Base-by-base conservation (phyloP, 495 filamentous ascomycete genomes). In the Neurospora tetraspora region DNA sequence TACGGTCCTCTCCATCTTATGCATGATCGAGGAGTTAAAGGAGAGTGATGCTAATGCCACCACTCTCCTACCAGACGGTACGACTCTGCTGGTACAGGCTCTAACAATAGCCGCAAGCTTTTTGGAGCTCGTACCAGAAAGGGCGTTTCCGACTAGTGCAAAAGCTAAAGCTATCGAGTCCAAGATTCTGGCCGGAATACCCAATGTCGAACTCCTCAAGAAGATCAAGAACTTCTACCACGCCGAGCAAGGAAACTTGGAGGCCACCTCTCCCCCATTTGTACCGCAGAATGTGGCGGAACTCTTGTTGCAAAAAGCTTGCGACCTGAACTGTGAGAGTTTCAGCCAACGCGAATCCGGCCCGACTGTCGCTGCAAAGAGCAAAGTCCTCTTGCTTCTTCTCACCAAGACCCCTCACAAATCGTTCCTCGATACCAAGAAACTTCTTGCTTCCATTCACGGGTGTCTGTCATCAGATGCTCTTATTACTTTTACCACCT, bases 91-190 rank as follows among this genome's bases (percentile, higher is more conserved):
- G 37, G 78, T 76, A 20, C 80, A 83, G 61, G 87, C 85, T 2
- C 81, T 92, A 45, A 82, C 81, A 34, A 85, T 91, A 71, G 85
- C 84, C 2, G 81, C 83, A 36, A 83, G 85, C 69, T 75, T 93
- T 40, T 80, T 91, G 43, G 88, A 90, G 5, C 80, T 94, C 27
- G 84, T 94, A 16, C 92, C 92, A 16, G 90, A 92, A 72, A 84
- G 90, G 72, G 88, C 89, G 11, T 94, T 96, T 76, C 83, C 85
- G 39, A 80, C 74, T n/a, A 73, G 74, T 43, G 74, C 77, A 14
- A 72, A 45, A 71, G 74, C 39, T 71, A 77, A 80, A 78, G 68
- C 77, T 20, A 71, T 75, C 27, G 74, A 75, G 20, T 76, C 79
- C 10, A 81, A 83, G 36, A 59, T 76, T 14, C 53, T 77, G 31